Evolutionary conservation across 345 rosid species (phyloP), one percentile per base, ranked within the genome.

Genomic region (Boechera retrofracta): DNA sequence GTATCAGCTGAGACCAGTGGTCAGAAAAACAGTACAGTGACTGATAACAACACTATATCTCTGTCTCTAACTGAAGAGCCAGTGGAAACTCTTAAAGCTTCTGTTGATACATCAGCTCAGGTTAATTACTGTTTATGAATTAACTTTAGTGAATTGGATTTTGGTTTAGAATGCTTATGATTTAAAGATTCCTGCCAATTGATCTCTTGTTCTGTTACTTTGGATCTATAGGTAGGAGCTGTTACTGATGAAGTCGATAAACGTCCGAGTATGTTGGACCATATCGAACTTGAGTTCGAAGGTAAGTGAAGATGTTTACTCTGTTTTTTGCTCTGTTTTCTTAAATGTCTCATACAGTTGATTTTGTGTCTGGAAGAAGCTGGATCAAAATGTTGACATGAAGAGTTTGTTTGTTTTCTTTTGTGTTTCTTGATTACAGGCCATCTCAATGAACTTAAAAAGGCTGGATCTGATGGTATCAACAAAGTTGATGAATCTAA

Each of bases 201-300:
- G 45, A 76, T 39, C 4, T 59, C 47, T 68, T 12, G 38, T 26
- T 61, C 2, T 51, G 18, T 6, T 51, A 24, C 48, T 53, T 38
- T 71, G 71, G 47, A 64, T 72, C 33, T 21, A 49, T 71, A 78
- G 81, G 24, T 58, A 38, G 81, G 77, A 78, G 81, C 72, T 65
- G 77, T 72, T 71, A 78, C 73, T 72, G 81, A 78, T 78, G 77
- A 78, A 78, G 73, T 55, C 28, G 18, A 3, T 56, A 36, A n/a
- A 77, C 3, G 31, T 58, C 11, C 77, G 6, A 78, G 73, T 51
- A 72, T 78, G 77, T 72, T 72, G 77, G 77, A 72, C 77, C 77
- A 58, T 38, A 77, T 65, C 24, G 77, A 77, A 57, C 62, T 39
- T 57, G 81, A 71, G 72, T 77, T 77, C 61, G 21, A 71, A 64